Evolutionary conservation across 2,329 filamentous ascomycete species (phyloP).

Genomic region (Trichoderma lentiforme): DNA sequence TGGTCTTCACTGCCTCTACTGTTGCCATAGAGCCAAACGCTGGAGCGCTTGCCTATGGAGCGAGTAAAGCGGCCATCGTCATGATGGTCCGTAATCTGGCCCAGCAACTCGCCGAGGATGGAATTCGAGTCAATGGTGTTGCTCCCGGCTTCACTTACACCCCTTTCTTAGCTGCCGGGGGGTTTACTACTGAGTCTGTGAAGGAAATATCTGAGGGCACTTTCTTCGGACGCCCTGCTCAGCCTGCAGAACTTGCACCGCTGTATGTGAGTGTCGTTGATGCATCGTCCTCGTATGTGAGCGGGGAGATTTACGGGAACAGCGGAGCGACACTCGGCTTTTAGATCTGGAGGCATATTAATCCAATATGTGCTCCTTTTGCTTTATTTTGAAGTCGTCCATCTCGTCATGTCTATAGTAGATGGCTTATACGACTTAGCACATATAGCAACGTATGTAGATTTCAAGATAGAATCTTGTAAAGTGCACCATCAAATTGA

Average conservation of each 20-base stretch:
- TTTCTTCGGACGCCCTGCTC: neutral
- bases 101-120: neutral
- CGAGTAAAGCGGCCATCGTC: neutral
- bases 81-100: neutral
- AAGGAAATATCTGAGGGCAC: neutral
- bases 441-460: neutral
- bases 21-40: neutral
- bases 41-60: neutral
- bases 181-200: neutral
- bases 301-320: neutral
- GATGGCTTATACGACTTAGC: neutral
- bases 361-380: neutral
- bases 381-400: neutral
- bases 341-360: neutral
- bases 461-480: neutral
- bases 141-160: neutral
- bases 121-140: neutral
- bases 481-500: neutral
- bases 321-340: neutral
- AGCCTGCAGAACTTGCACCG: neutral
- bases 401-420: neutral
- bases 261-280: neutral
- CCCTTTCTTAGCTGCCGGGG: neutral
- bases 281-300: neutral
- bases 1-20: neutral